Evolutionary conservation across 2,329 filamentous ascomycete genomes (phyloP), one percentile per base, ranked within the genome.

Genomic region (Myriosclerotinia scirpicola): DNA sequence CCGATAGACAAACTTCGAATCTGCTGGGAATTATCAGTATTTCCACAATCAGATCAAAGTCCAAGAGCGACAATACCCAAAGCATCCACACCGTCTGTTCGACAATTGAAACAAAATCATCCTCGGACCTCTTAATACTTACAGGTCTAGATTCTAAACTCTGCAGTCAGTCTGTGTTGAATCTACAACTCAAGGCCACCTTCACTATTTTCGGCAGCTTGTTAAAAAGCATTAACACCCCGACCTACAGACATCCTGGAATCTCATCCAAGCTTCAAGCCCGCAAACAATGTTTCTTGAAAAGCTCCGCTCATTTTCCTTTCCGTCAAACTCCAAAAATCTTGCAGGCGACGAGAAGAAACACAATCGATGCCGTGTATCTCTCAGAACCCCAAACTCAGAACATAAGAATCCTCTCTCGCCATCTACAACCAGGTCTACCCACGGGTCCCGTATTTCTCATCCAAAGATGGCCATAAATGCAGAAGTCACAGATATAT

Each of bases 361-460:
- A 36, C 56, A 36, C 17, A 52, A 62, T 20, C 30, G 34, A 63
- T 2, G 22, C 42, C 50, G 22, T 11, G 15, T 22, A 34, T 44
- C 48, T 22, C 11, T 46, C 40, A 48, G 20, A 56, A 56, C 42
- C 5, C 46, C 46, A 5, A 61, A 60, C 1, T 44, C 36, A 26
- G 64, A 65, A 52, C 42, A 36, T 12, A 65, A 53, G 17, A 65
- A 65, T 7, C 54, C 64, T 22, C 46, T 65, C 44, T 65, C 64
- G 20, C 64, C 54, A 22, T 53, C 54, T 5, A 65, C 46, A 34
- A 65, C 54, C 36, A 63, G 55, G 20, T 62, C 64, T 11, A 66
- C 56, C n/a, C 63, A 66, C 15, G 60, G 30, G 9, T 44, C 52
- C 11, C 34, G 38, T 30, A 12, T 17, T 12, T 42, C n/a, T 42